Conservation (phyloP, 208 protist genomes). For the Phytomonas francai region DNA sequence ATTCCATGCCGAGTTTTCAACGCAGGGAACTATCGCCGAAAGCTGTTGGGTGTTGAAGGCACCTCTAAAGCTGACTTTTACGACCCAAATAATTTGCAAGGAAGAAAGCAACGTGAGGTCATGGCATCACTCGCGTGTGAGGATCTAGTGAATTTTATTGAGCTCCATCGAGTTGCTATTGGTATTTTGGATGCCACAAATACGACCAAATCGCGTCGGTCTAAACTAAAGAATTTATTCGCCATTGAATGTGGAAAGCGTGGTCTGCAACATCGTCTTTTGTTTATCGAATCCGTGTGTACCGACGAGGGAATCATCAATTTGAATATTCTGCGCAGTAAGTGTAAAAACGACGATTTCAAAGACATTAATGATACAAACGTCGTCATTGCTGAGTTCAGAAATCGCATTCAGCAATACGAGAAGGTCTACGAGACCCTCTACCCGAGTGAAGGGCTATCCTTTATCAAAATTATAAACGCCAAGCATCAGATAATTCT, state of each 20-base stretch:
- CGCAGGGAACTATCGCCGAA: constrained; percentile 76
- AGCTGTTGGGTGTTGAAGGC: constrained; percentile 69
- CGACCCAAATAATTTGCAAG: constrained; percentile 66
- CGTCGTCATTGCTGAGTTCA: constrained; percentile 74
- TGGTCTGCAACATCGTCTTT: constrained; percentile 50
- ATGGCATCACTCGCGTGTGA: constrained; percentile 84
- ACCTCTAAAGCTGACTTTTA: constrained; percentile 67
- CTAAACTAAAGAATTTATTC: constrained; percentile 62
- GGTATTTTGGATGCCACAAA: constrained; percentile 92
- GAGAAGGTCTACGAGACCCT: constrained; percentile 88
- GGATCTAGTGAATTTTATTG: constrained; percentile 77
- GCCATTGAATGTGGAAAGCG: constrained; percentile 22
- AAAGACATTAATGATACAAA: constrained; percentile 68
- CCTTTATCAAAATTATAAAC: constrained; percentile 87
- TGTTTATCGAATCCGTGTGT: constrained; percentile 92
- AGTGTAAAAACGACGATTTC: constrained; percentile 89
- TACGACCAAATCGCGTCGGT: constrained; percentile 68
- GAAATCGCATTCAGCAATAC: constrained; percentile 75
- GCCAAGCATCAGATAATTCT: constrained; percentile 84
- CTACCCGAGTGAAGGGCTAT: constrained; percentile 38
- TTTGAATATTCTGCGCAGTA: constrained; percentile 84
- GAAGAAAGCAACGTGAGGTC: constrained; percentile 62
- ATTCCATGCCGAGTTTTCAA: constrained; percentile 87
- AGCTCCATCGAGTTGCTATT: constrained; percentile 44
- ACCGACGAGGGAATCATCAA: constrained; percentile 83